These are phyloP conservation scores for Penicillium bovifimosum DNA, from an alignment of 495 filamentous ascomycete genomes.

Conservation along the genomic window DNA sequence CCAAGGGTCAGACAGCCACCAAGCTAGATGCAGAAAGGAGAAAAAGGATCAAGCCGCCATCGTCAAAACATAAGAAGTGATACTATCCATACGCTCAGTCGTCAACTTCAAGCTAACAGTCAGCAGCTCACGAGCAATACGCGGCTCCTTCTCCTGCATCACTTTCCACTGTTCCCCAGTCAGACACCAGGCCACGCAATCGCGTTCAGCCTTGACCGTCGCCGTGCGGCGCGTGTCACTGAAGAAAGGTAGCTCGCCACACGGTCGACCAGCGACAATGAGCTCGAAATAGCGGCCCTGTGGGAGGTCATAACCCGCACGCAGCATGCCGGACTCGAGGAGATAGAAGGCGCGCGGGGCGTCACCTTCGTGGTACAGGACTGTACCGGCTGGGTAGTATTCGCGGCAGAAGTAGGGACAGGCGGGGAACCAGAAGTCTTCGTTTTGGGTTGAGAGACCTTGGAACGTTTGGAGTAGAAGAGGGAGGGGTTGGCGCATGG, in stretches of 20 bases:
- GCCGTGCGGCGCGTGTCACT: conserved; percentile 80
- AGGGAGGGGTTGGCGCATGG: conserved; percentile 81
- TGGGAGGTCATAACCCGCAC: conserved; percentile 82
- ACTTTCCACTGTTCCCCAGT: conserved; percentile 61
- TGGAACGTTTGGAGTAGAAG: conserved; percentile 91
- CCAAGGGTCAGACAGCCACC: background rate
- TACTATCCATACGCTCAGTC: conserved; percentile 82
- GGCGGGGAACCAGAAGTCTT: conserved; percentile 89
- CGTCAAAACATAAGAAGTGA: conserved; percentile 60
- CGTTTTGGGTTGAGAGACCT: conserved; percentile 66
- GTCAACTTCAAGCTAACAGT: conserved; percentile 81
- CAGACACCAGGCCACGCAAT: conserved; percentile 79
- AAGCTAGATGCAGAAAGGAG: conserved; percentile 3
- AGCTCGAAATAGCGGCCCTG: conserved; percentile 86
- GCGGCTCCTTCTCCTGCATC: conserved; percentile 61
- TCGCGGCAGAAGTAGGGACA: conserved; percentile 65
- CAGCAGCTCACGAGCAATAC: conserved; percentile 78
- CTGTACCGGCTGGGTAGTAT: conserved; percentile 59
- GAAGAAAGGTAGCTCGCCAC: conserved; percentile 95
- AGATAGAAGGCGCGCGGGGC: conserved; percentile 77
- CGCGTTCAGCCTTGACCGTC: conserved; percentile 74
- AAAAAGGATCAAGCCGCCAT: conserved; percentile 6
- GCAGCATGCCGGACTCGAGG: conserved; percentile 81
- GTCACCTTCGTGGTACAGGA: conserved; percentile 71
- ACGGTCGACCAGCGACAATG: conserved; percentile 91